Evolutionary conservation across 306 rosid genomes (phyloP).

Genomic region (Vachellia collinsii): DNA sequence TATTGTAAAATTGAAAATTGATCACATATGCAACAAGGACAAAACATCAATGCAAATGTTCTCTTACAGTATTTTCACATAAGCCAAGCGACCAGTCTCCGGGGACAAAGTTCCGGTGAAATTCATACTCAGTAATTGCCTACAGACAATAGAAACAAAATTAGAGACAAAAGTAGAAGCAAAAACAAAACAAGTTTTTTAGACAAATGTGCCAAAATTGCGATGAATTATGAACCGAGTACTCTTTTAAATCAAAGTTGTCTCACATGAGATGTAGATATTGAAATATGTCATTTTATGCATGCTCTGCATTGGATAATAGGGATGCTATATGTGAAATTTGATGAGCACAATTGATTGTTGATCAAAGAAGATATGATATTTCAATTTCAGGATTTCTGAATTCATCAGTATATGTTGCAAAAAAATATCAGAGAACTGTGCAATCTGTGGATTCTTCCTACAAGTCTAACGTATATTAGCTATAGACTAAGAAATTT

Average conservation of each 20-base stretch:
- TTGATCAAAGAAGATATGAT: conserved; percentile 11
- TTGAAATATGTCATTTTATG: conserved; percentile 24
- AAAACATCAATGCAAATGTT: conserved; percentile 19
- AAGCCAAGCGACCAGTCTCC: conserved; percentile 67
- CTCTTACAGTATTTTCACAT: conserved; percentile 70
- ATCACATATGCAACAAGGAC: neutral
- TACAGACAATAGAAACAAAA: conserved; percentile 42
- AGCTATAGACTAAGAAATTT: conserved; percentile 5
- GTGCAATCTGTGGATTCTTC: neutral
- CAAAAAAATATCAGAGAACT: conserved; percentile 7
- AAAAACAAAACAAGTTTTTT: conserved; percentile 22
- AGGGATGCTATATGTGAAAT: conserved; percentile 18
- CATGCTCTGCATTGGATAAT: conserved; percentile 19
- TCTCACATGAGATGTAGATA: conserved; percentile 18
- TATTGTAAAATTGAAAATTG: conserved; percentile 2
- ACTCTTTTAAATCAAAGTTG: conserved; percentile 28
- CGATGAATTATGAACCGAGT: neutral
- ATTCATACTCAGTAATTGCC: conserved; percentile 71
- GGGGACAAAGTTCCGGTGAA: conserved; percentile 73
- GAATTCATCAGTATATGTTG: conserved; percentile 22
- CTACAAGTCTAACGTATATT: neutral
- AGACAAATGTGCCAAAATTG: neutral
- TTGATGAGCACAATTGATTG: neutral
- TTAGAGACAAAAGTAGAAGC: neutral
- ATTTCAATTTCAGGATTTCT: neutral